Evolutionary conservation across 2,329 filamentous ascomycete species (phyloP).

Genomic region (Exserohilum turcica): DNA sequence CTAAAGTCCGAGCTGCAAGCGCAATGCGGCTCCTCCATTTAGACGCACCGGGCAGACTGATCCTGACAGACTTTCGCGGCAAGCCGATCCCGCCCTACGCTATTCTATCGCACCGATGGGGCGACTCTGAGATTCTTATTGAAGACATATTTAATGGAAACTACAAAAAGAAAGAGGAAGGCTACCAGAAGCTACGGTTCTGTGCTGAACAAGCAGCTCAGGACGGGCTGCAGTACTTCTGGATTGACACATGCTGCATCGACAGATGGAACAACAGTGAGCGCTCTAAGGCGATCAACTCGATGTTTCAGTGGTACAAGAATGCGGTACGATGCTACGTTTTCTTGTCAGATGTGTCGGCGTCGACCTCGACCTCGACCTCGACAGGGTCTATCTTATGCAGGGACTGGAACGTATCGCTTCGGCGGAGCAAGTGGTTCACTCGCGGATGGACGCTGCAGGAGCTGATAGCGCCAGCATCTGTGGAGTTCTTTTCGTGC

Average conservation of each 20-base stretch:
- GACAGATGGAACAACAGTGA: neutral
- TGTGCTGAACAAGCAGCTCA: neutral
- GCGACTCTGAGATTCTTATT: slow-evolving; percentile 33
- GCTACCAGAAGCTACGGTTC: neutral
- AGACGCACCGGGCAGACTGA: neutral
- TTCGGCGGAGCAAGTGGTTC: neutral
- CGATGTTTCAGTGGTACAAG: slow-evolving; percentile 17
- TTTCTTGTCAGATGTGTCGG: slow-evolving; percentile 17
- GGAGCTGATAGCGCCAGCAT: slow-evolving; percentile 14
- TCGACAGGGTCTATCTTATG: neutral
- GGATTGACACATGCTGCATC: neutral
- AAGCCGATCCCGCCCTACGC: slow-evolving; percentile 28
- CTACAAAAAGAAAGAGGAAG: neutral
- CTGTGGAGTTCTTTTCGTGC: slow-evolving; percentile 21
- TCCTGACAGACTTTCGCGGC: neutral
- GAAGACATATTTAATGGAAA: slow-evolving; percentile 20
- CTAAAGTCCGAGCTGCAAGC: neutral
- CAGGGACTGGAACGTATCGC: neutral
- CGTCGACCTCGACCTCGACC: neutral
- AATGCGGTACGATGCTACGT: slow-evolving; percentile 26
- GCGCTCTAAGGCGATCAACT: neutral
- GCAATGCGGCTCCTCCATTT: slow-evolving; percentile 1
- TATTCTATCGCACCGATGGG: slow-evolving; percentile 44
- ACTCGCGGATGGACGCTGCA: neutral
- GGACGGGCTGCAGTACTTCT: neutral